These are phyloP conservation scores for Botrytis paeoniae DNA, from an alignment of 2,329 filamentous ascomycete genomes.

Conservation along the genomic window DNA sequence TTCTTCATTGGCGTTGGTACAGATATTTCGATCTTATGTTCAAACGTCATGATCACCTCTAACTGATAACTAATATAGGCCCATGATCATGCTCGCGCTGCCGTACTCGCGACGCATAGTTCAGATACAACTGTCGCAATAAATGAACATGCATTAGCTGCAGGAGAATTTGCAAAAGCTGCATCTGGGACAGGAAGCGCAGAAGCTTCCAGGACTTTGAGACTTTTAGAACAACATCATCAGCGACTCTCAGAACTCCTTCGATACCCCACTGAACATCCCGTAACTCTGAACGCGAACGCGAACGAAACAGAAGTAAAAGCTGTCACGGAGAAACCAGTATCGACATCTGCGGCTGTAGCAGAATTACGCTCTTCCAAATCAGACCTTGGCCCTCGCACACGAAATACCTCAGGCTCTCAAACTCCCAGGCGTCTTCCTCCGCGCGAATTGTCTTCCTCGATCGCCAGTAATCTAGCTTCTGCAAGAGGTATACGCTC, in stretches of 20 bases:
- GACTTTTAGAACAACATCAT: slow-evolving; percentile 85
- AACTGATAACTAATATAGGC: slow-evolving; percentile 51
- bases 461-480: slow-evolving; percentile 84
- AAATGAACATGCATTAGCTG: slow-evolving; percentile 83
- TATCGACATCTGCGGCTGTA: slow-evolving; percentile 36
- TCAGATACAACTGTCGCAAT: slow-evolving; percentile 76
- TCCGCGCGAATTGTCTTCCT: slow-evolving; percentile 70
- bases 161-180: slow-evolving; percentile 82
- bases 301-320: slow-evolving; percentile 34
- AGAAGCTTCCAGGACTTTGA: slow-evolving; percentile 79
- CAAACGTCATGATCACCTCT: slow-evolving; percentile 24
- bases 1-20: slow-evolving; percentile 64
- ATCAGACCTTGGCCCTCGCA: slow-evolving; percentile 33
- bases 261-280: slow-evolving; percentile 54
- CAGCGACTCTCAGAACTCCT: slow-evolving; percentile 78
- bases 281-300: slow-evolving; percentile 25
- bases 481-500: slow-evolving; percentile 77
- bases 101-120: slow-evolving; percentile 66
- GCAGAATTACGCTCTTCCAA: slow-evolving; percentile 37
- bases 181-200: slow-evolving; percentile 65
- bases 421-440: slow-evolving; percentile 42
- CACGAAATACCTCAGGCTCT: slow-evolving; percentile 31
- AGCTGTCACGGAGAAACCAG: slow-evolving; percentile 31
- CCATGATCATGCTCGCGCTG: slow-evolving; percentile 84
- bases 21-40: slow-evolving; percentile 22